A percentile compares a stretch with the other conserved stretches of the same genome.
These are phyloP conservation scores for Gastroboletus turbinatus DNA, from an alignment of 1,284 basidiomycete species.

Conservation along the genomic window DNA sequence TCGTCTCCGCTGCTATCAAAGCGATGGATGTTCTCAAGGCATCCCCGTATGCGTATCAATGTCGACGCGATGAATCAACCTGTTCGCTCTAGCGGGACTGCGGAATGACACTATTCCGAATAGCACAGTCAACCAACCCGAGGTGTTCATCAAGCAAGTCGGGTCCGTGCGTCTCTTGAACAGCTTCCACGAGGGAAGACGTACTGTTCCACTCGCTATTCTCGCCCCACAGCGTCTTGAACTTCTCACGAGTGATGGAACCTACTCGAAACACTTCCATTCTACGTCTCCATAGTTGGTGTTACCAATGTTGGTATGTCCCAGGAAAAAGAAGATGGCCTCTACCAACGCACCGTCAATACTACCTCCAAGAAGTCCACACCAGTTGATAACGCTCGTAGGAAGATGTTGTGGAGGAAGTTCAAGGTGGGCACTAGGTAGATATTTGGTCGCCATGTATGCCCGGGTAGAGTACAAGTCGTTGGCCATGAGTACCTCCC, in stretches of 20 bases:
- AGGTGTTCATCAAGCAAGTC: conserved; percentile 14
- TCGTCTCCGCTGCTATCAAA: too few relatives aligned
- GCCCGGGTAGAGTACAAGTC: too few relatives aligned
- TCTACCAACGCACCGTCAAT: neutral
- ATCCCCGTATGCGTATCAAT: too few relatives aligned
- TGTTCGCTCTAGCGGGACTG: too few relatives aligned
- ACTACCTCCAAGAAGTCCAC: conserved; percentile 8
- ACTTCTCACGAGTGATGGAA: neutral
- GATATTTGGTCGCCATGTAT: conserved; percentile 23
- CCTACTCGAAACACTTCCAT: neutral
- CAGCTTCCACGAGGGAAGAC: neutral
- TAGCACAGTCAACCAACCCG: conserved; percentile 1
- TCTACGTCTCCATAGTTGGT: neutral
- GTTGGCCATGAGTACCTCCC: too few relatives aligned
- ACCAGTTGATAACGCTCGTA: conserved; percentile 24
- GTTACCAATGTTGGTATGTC: neutral
- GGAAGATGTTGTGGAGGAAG: conserved; percentile 15
- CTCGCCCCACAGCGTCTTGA: conserved; percentile 20
- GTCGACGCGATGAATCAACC: neutral
- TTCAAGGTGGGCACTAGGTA: conserved; percentile 16
- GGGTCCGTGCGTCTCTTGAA: neutral
- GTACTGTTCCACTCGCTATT: conserved; percentile 18
- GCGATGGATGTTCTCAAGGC: too few relatives aligned
- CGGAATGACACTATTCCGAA: neutral
- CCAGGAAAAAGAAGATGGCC: neutral